Evolutionary conservation across 2,329 filamentous ascomycete genomes (phyloP), one percentile per base, ranked within the genome.

Genomic region (Geosmithia flava): DNA sequence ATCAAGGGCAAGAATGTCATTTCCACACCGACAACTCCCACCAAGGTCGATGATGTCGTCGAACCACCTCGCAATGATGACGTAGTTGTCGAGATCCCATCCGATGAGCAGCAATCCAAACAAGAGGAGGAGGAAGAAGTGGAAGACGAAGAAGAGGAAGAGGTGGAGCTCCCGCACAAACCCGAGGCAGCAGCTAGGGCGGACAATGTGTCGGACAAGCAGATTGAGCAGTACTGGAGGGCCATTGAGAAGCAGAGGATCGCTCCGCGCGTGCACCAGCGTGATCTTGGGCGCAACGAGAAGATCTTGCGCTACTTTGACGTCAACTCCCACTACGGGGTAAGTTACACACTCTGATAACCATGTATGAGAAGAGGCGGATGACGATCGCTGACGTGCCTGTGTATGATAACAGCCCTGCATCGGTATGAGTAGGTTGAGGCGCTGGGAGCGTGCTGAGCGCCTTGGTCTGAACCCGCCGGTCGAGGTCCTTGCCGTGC

Each of bases 241-340:
- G 64, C 64, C 11, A 79, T 91, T 54, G 87, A 95, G 68, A 68
- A 70, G 41, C 74, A 80, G 57, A 74, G 87, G 55, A 74, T 73
- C 50, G 78, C 86, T 17, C 76, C 78, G 42, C 70, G 84, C 56
- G 81, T 95, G 37, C 93, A 97, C 59, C 88, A 95, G 66, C 66
- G 83, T 56, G 82, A 74, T 2, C 61, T 97, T 55, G 75, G 72
- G 11, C 55, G 85, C 44, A 74, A 84, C 49, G 90, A 97, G 72
- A 95, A 91, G 71, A 80, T 97, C 23, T 66, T 97, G 58, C 74
- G 91, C 53, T 87, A 95, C 62, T 98, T 93, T 66, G 93, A 98
- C 62, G 84, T 95, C 54, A 93, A 83, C 59, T 87, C 78, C 51
- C 87, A 95, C 58, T 98, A 87, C 63, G 93, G 93, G 49, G 89